phyloP scores from a whole-genome alignment of 768 basidiomycete genomes.

The Rhizopogon sp. region DNA sequence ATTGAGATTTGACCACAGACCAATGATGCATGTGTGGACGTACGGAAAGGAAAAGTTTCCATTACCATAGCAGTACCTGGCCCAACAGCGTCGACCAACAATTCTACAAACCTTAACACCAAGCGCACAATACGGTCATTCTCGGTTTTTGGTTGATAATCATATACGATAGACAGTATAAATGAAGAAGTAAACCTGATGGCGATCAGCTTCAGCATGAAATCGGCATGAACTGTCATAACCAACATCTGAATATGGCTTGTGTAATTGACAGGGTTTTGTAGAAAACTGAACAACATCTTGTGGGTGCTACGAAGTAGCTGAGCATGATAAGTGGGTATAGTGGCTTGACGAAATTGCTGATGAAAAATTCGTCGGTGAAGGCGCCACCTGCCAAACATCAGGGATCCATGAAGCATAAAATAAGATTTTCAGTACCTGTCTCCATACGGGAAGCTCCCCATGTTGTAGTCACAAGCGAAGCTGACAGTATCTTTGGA shows the following conservation, averaged over 20 bases:
- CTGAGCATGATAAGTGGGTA: neutral
- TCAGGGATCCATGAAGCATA: no score
- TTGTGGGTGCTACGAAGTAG: neutral
- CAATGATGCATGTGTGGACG: no score
- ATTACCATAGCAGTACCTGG: no score
- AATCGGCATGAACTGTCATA: neutral
- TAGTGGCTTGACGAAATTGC: neutral
- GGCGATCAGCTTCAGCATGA: neutral
- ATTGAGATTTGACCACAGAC: neutral
- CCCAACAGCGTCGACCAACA: no score
- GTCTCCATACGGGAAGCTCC: neutral
- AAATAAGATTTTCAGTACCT: neutral
- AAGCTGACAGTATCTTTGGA: neutral
- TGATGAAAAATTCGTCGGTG: neutral
- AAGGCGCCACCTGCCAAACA: neutral
- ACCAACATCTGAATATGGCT: neutral
- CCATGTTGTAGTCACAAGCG: neutral
- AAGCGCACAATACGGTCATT: neutral
- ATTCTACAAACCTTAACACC: neutral
- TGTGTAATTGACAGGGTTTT: no score
- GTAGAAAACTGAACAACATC: neutral
- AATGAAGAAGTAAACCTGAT: neutral
- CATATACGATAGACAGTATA: conserved; percentile 1
- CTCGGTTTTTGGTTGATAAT: neutral
- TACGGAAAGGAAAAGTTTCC: no score